Base-by-base conservation (phyloP, 2,329 filamentous ascomycete genomes). In the Colletotrichum abscissum region DNA sequence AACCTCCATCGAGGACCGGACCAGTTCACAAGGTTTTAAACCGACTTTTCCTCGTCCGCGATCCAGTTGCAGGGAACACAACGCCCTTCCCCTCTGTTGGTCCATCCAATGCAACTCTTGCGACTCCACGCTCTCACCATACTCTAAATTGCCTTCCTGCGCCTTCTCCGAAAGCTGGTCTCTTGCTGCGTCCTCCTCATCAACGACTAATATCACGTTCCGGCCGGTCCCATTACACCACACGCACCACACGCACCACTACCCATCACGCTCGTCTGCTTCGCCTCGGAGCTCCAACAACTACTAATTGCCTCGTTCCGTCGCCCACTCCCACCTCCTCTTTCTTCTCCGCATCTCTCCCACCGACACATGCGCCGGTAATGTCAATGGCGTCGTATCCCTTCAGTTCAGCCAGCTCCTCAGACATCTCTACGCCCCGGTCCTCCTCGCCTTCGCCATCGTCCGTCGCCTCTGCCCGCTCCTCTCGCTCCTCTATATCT, bases 341-440 rank as follows among this genome's bases (percentile, higher is more conserved):
- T 73, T 73, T 70, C 68, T 74, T 72, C 68, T 74, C 72, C 62
- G 67, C 72, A 71, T 54, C 68, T 67, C 42, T 67, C 68, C 58
- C 72, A 72, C 72, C 72, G 58, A 71, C 68, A 74, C 68, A 74
- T 67, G 72, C 63, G 63, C 68, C 69, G 63, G 71, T 73, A 73
- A 73, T 74, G 65, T 68, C 73, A 75, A 75, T 75, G 74, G 74
- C 74, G 74, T 75, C 73, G 57, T 73, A 73, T 81, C 81, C 84
- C 74, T 83, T 84, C 80, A 88, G 84, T 77, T 84, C 84, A 78
- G 82, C 83, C 78, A 85, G 82, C 78, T 84, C 84, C 77, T 84
- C 84, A 80, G 87, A 89, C 82, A 85, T 88, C 79, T 86, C 86
- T 79, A 89, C 88, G 69, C 88, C 88, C 81, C 86, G 86, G 77